Evolutionary conservation across 371 early-diverging fungal genomes (phyloP), one percentile per base, ranked within the genome.

Genomic region (Vairimorpha ceranae): DNA sequence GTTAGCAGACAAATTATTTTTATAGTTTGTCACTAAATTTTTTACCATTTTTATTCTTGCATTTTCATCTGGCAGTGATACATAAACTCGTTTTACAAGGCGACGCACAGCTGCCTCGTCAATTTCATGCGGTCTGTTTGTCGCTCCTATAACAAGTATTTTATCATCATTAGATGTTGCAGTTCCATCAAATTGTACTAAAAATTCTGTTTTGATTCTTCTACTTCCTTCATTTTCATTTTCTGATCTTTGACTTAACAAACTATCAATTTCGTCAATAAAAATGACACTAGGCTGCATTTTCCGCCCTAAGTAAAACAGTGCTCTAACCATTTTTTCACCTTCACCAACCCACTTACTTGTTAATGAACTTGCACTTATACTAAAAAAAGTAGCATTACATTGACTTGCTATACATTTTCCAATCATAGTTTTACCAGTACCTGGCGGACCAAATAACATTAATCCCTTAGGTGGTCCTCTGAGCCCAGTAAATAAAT

Each of bases 261-360:
- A 84, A 17, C 91, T 90, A 81, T 94, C 95, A 70, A 94, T 91
- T 83, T 88, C 88, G 69, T 88, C 92, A 58, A 91, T 86, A 66
- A 94, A 94, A 8, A 93, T 89, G 0, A 93, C 92, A 0, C 89
- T 86, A 15, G 94, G 93, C 79, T 90, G 90, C 70, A 88, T 86
- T 52, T 87, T 87, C 29, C 92, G 78, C 0, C 94, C 94, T 0
- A 93, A 88, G 0, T 91, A 89, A 85, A 94, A 94, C 46, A 94
- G 79, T 17, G 92, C 90, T 0, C 93, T 87, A 0, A 90, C 93
- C 91, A 93, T 89, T 82, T 93, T 93, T 70, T 94, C 95, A 38
- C 92, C 92, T 76, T 94, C 94, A 29, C 94, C 94, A 15, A 92
- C 88, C 92, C 92, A 94, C 79, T 93, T 93, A 14, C 90, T 90